Conservation (phyloP, 352 stramenopile species). For the Phytophthora aleatoria region DNA sequence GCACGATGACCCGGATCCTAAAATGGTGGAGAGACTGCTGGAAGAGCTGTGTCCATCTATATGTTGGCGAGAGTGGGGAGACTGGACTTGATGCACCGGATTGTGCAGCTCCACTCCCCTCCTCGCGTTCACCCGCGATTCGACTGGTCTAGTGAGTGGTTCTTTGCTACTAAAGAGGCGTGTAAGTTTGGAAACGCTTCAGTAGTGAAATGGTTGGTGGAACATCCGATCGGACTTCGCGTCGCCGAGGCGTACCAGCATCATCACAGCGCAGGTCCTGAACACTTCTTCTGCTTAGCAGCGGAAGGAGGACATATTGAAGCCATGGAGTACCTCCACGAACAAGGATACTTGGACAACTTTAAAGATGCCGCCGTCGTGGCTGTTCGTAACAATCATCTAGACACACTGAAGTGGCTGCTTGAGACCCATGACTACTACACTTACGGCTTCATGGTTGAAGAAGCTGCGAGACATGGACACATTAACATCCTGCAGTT, state of each 20-base stretch:
- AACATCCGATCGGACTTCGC: conserved; percentile 5
- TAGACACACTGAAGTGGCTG: conserved; percentile 13
- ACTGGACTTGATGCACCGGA: conserved; percentile 12
- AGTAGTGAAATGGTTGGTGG: conserved; percentile 12
- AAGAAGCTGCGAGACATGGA: conserved; percentile 16
- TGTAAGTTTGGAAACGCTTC: conserved; percentile 14
- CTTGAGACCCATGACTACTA: conserved; percentile 5
- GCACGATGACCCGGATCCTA: conserved; percentile 13
- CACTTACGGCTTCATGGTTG: conserved; percentile 9
- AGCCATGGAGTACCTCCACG: conserved; percentile 16
- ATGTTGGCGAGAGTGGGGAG: conserved; percentile 16
- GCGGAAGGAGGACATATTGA: conserved; percentile 3
- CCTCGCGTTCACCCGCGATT: conserved; percentile 3
- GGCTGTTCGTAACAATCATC: conserved; percentile 9
- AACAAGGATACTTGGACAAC: conserved; percentile 5
- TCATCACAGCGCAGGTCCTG: conserved; percentile 13
- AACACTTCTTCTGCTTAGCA: conserved; percentile 18
- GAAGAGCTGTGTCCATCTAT: conserved; percentile 10
- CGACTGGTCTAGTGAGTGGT: conserved; percentile 13
- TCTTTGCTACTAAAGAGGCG: conserved; percentile 10
- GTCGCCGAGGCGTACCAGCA: conserved; percentile 9
- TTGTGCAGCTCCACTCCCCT: conserved; percentile 13
- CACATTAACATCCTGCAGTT: conserved; percentile 11
- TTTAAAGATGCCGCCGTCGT: conserved; percentile 9
- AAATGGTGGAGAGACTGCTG: conserved; percentile 8